phyloP scores from a whole-genome alignment of 345 rosid genomes.

The Brassica incana region DNA sequence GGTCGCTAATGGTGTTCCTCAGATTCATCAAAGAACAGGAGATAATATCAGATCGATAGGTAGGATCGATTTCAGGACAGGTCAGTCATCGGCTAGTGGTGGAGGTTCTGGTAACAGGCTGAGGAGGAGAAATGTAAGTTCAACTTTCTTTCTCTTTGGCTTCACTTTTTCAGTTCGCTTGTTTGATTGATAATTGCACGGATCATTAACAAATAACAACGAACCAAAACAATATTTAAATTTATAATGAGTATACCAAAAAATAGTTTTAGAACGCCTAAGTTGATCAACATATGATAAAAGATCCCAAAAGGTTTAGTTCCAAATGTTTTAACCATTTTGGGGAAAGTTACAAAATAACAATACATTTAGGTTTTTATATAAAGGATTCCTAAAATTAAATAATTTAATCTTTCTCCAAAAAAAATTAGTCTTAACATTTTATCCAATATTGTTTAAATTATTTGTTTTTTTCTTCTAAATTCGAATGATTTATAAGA shows the following conservation, averaged over 20 bases:
- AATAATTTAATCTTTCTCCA: neutral
- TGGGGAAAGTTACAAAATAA: neutral
- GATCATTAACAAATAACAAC: neutral
- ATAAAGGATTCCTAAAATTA: neutral
- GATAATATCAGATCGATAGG: constrained; percentile 41
- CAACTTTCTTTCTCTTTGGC: neutral
- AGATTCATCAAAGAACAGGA: neutral
- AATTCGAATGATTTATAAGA: neutral
- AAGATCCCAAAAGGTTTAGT: neutral
- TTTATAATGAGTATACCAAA: neutral
- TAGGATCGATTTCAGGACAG: constrained; percentile 49
- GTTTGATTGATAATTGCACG: neutral
- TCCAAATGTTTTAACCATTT: neutral
- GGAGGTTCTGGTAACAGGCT: constrained; percentile 40
- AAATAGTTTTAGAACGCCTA: neutral
- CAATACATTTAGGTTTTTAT: neutral
- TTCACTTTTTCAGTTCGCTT: neutral
- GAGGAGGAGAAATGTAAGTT: constrained; percentile 72
- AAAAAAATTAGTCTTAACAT: neutral
- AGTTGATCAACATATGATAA: neutral
- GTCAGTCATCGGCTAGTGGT: constrained; percentile 40
- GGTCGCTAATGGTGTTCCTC: constrained; percentile 26
- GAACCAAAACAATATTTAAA: neutral
- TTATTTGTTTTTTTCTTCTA: neutral
- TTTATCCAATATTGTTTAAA: neutral